Conservation (phyloP, 768 basidiomycete species). For the Leccinum subgranulosum region DNA sequence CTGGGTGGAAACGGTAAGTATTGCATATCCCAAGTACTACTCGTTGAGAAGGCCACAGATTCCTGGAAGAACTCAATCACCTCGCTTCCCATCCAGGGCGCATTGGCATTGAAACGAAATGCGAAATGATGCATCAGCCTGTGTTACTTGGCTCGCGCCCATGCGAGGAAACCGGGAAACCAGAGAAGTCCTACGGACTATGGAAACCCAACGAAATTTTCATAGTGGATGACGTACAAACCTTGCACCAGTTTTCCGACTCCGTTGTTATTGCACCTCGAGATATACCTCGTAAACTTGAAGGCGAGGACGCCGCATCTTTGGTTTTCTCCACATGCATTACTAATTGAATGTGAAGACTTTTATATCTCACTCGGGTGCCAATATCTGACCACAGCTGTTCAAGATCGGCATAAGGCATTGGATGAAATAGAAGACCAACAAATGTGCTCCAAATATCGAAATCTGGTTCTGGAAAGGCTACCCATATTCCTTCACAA, state of each 20-base stretch:
- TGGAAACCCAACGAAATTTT: conserved; percentile 64
- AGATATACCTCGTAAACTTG: conserved; percentile 66
- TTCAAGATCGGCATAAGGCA: conserved; percentile 49
- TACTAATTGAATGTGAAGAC: conserved; percentile 30
- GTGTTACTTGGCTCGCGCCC: conserved; percentile 56
- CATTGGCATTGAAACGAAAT: conserved; percentile 40
- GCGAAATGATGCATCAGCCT: conserved; percentile 60
- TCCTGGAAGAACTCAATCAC: conserved; percentile 73
- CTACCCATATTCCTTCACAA: conserved; percentile 87
- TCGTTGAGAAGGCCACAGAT: conserved; percentile 41
- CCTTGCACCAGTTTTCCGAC: conserved; percentile 70
- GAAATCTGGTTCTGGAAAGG: conserved; percentile 65
- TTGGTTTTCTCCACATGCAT: neutral
- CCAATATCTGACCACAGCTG: conserved; percentile 61
- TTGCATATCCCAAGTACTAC: neutral
- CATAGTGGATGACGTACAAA: conserved; percentile 79
- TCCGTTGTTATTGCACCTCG: conserved; percentile 73
- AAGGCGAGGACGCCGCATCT: too few relatives aligned
- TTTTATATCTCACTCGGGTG: conserved; percentile 79
- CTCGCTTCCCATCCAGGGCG: conserved; percentile 65
- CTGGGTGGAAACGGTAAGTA: conserved; percentile 48
- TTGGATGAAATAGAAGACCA: conserved; percentile 44
- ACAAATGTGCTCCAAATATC: conserved; percentile 44
- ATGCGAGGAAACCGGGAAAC: neutral
- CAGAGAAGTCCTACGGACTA: conserved; percentile 64